These are phyloP conservation scores for Arctium lappa DNA, from an alignment of 129 eudicot species.

Conservation along the genomic window DNA sequence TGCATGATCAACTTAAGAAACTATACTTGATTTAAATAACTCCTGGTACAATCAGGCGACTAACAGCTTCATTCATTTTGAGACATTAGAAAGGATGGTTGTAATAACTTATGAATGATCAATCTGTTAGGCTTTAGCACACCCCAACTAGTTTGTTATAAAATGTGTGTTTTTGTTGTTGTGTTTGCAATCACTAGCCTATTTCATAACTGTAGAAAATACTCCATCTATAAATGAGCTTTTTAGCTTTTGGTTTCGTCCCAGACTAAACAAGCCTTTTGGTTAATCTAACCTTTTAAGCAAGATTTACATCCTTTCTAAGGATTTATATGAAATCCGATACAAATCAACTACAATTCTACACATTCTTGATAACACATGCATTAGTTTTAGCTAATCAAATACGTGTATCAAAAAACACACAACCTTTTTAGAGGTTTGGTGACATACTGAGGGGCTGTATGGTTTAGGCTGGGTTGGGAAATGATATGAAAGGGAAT, in stretches of 20 bases:
- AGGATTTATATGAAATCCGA: neutral
- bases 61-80: neutral
- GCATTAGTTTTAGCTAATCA: neutral
- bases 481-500: no score
- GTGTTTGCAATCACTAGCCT: neutral
- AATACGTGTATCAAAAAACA: neutral
- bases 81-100: neutral
- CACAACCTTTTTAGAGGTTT: neutral
- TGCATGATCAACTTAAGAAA: neutral
- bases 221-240: neutral
- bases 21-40: neutral
- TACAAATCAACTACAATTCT: neutral
- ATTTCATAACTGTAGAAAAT: neutral
- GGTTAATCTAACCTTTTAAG: neutral
- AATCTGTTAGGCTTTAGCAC: neutral
- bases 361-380: neutral
- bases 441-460: no score
- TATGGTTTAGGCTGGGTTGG: no score
- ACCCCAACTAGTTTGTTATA: neutral
- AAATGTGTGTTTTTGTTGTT: neutral
- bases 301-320: neutral
- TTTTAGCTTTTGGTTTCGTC: neutral
- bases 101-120: neutral
- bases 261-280: neutral
- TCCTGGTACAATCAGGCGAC: neutral